Percentiles rank a stretch among this genome's conserved stretches.
Evolutionary conservation across 768 basidiomycete species (phyloP).

Genomic region (Lactarius hengduanensis): DNA sequence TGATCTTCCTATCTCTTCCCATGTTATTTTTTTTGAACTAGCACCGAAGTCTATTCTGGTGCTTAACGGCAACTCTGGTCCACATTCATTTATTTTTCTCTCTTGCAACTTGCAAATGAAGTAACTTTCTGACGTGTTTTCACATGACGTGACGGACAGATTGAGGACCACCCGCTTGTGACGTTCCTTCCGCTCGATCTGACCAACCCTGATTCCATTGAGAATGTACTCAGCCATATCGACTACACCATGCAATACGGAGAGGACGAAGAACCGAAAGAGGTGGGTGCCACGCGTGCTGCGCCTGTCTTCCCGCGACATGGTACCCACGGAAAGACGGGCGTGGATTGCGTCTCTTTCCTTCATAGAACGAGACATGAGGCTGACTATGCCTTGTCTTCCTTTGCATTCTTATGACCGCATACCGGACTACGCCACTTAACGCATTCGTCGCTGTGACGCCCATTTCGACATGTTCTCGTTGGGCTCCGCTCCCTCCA

Average conservation of each 20-base stretch:
- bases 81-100: slow-evolving; percentile 8
- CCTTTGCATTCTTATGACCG: slow-evolving; percentile 17
- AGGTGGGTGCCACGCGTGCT: slow-evolving; percentile 47
- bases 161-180: slow-evolving; percentile 97
- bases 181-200: slow-evolving; percentile 96
- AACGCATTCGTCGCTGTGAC: slow-evolving; percentile 19
- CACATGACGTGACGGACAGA: slow-evolving; percentile 49
- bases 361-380: slow-evolving; percentile 17
- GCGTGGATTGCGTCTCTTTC: slow-evolving; percentile 19
- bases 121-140: slow-evolving; percentile 18
- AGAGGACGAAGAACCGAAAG: slow-evolving; percentile 96
- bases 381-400: slow-evolving; percentile 17
- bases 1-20: slow-evolving; percentile 6
- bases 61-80: slow-evolving; percentile 14
- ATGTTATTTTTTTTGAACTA: slow-evolving; percentile 7
- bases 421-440: slow-evolving; percentile 20
- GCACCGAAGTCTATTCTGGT: slow-evolving; percentile 16
- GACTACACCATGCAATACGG: slow-evolving; percentile 99
- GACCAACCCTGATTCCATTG: slow-evolving; percentile 83
- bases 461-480: slow-evolving; percentile 12
- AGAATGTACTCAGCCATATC: slow-evolving; percentile 89
- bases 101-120: slow-evolving; percentile 6
- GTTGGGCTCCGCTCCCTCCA: slow-evolving; percentile 9
- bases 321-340: slow-evolving; percentile 7
- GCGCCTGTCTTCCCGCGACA: slow-evolving; percentile 11